Evolutionary conservation across 208 protist genomes (phyloP).

Genomic region (Endotrypanum monterogeii): DNA sequence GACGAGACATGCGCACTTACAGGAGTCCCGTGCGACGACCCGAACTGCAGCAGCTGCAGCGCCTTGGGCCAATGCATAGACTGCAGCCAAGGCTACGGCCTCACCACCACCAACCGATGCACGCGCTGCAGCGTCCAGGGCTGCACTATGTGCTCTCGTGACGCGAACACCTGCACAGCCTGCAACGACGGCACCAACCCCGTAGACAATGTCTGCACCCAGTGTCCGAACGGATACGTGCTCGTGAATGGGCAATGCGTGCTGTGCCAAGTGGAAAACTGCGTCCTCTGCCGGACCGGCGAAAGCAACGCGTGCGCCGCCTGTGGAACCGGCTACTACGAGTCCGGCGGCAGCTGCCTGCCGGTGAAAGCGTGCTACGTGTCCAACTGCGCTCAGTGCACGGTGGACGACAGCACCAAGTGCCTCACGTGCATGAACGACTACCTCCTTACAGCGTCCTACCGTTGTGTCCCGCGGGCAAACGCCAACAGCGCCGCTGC

Average conservation of each 20-base stretch:
- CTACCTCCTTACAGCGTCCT: not conserved
- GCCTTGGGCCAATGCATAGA: not conserved
- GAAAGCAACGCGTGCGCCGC: not conserved
- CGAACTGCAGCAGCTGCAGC: slow-evolving; percentile 2
- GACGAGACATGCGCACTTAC: not conserved
- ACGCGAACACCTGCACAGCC: not conserved
- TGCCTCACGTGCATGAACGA: slow-evolving; percentile 12
- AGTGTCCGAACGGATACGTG: slow-evolving; percentile 9
- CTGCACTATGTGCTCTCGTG: slow-evolving; percentile 1
- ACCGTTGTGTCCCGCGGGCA: slow-evolving; percentile 2
- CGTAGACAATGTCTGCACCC: slow-evolving; percentile 2
- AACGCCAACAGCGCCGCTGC: slow-evolving; percentile 2
- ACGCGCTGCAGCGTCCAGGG: not conserved
- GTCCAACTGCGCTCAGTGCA: slow-evolving; percentile 18
- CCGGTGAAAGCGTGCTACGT: slow-evolving; percentile 1
- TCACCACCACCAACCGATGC: slow-evolving; percentile 1
- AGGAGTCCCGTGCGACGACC: not conserved
- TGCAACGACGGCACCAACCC: not conserved
- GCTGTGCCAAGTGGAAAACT: slow-evolving; percentile 13
- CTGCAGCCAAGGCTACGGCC: slow-evolving; percentile 5
- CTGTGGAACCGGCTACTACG: slow-evolving; percentile 15
- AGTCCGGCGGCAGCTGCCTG: slow-evolving; percentile 1
- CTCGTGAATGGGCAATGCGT: slow-evolving; percentile 19
- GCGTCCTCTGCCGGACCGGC: slow-evolving; percentile 4
- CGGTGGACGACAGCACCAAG: slow-evolving; percentile 9